phyloP scores from a whole-genome alignment of 495 filamentous ascomycete genomes.

The Aspergillus avenaceus region DNA sequence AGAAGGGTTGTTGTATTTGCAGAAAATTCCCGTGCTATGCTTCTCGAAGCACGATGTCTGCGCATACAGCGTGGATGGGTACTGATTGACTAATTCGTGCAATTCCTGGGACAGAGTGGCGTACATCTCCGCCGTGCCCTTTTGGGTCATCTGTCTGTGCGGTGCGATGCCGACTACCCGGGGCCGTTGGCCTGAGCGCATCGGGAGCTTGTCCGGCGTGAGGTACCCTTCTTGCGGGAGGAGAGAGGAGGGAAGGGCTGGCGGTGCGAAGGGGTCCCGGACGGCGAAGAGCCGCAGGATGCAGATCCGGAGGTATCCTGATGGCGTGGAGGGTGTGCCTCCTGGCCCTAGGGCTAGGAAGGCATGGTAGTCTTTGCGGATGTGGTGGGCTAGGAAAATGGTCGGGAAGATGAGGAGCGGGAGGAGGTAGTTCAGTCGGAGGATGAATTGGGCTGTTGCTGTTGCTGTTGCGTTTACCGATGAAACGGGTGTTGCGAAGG shows the following conservation, averaged over 20 bases:
- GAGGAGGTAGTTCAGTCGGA: constrained; percentile 5
- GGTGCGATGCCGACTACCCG: constrained; percentile 70
- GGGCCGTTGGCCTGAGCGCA: constrained; percentile 59
- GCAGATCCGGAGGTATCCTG: constrained; percentile 68
- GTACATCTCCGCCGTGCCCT: constrained; percentile 49
- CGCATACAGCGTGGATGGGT: constrained; percentile 50
- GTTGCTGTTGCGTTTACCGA: not conserved
- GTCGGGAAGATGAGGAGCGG: constrained; percentile 39
- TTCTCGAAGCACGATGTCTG: constrained; percentile 76
- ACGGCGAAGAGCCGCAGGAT: constrained; percentile 48
- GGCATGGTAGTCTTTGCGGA: constrained; percentile 70
- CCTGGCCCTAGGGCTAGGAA: constrained; percentile 78
- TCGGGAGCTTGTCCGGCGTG: constrained; percentile 40
- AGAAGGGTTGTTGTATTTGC: constrained; percentile 6
- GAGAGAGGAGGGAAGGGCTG: constrained; percentile 24
- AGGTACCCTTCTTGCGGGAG: constrained; percentile 46
- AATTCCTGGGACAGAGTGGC: constrained; percentile 45
- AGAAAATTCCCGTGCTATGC: constrained; percentile 70
- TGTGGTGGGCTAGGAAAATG: constrained; percentile 49
- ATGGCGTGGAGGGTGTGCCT: constrained; percentile 69
- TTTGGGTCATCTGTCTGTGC: constrained; percentile 71
- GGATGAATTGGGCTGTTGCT: not conserved
- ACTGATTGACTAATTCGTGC: constrained; percentile 39
- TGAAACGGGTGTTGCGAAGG: not conserved
- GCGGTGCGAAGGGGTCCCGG: constrained; percentile 29